Base-by-base conservation (phyloP, 805 yeast species). In the Lipomyces japonicus region DNA sequence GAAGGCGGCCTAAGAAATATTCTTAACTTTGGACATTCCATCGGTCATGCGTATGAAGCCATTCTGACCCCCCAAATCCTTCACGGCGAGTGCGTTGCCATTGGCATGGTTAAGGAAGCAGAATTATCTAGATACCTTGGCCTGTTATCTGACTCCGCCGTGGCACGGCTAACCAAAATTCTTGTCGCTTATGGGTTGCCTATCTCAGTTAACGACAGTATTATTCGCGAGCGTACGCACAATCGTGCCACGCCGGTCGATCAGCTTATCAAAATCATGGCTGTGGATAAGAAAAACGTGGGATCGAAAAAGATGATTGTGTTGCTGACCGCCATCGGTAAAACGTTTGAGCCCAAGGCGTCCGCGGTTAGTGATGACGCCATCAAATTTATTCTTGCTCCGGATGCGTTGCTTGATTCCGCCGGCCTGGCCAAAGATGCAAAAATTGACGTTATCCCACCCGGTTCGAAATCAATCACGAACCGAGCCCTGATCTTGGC, bases 31-130 rank as follows among this genome's bases (percentile, higher is more conserved):
- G 98, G 98, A 31, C 98, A 93, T 68, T 80, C 96, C 25, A 90
- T 93, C 62, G 98, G 98, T 39, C 98, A 93, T 68, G 98, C 98
- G 19, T 89, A 85, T 58, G 98, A 93, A 72, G 97, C 98, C n/a
- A 81, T 93, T 31, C 75, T 93, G 55, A 90, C 97, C 3, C 98
- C 98, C 6, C 88, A 90, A 68, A 93, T 95, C 22, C 76, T 93
- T 39, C 98, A 93, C 64, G 98, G 98, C 53, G 98, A 93, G 70
- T 93, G 98, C 76, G 98, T 93, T n/a, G 77, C 97, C n/a, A 78
- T 93, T 53, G 98, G 98, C 57, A 85, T 89, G 78, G 82, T 93
- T 30, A 78, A 82, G 63, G 98, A 93, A 69, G 97, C 97, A 3
- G 98, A 93, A 69, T 75, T 93, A 57, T 77, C 96, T n/a, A 80